Evolutionary conservation across 129 eudicot genomes (phyloP).

Genomic region (carrot (Daucus carota)): DNA sequence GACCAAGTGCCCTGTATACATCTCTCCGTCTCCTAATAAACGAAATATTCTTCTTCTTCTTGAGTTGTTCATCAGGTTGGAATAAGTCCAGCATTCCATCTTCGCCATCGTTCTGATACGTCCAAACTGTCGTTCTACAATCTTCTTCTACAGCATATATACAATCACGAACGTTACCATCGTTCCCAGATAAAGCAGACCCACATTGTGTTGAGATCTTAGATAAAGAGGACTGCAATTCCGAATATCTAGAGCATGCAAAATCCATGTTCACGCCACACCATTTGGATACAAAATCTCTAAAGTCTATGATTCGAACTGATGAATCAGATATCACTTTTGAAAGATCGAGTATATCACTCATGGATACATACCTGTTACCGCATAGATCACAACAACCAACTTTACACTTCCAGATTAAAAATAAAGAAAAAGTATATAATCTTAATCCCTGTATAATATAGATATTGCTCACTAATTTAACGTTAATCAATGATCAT

Average conservation of each 20-base stretch:
- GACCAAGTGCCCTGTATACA: conserved; percentile 66
- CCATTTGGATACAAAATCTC: conserved; percentile 56
- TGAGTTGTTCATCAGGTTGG: conserved; percentile 90
- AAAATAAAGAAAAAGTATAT: neutral
- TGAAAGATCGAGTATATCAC: conserved; percentile 78
- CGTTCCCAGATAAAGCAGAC: conserved; percentile 55
- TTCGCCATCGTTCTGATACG: conserved; percentile 43
- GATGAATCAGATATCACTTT: conserved; percentile 43
- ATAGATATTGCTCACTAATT: neutral
- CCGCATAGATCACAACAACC: conserved; percentile 10
- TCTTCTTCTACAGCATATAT: conserved; percentile 73
- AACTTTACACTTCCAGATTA: neutral
- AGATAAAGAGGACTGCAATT: conserved; percentile 21
- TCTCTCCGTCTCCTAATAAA: conserved; percentile 63
- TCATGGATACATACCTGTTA: conserved; percentile 88
- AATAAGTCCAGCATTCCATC: conserved; percentile 68
- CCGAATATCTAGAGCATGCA: conserved; percentile 39
- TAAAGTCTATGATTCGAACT: conserved; percentile 59
- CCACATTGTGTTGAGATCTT: conserved; percentile 63
- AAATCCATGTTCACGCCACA: conserved; percentile 47
- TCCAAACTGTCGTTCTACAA: conserved; percentile 90
- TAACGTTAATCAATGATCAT: neutral
- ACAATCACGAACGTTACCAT: conserved; percentile 38
- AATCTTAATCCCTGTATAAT: too few relatives aligned
- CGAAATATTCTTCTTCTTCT: conserved; percentile 63